Evolutionary conservation across 2,329 filamentous ascomycete genomes (phyloP), one percentile per base, ranked within the genome.

Genomic region (Aureobasidium sp.): DNA sequence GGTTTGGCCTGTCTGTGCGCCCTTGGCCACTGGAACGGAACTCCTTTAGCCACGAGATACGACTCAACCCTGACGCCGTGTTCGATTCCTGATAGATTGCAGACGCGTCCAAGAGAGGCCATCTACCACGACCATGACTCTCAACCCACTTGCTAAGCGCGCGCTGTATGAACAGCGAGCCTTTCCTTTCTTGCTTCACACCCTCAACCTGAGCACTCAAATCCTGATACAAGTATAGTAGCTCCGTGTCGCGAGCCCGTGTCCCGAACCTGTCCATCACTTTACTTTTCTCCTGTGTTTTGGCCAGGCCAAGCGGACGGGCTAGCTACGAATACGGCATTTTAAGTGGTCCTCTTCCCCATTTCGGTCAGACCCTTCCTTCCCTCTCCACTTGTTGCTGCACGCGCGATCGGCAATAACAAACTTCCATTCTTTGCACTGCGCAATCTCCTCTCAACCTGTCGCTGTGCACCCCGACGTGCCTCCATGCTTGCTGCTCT

Each of bases 341-440:
- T 58, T 37, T 34, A 44, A 37, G 41, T 45, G 53, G 39, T 45
- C 27, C 54, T 57, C 41, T 57, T 37, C 42, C 54, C 54, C 54
- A 21, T 58, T 58, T 48, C 13, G 54, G 41, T 13, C 41, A 21
- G 54, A 48, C 42, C 54, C 42, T 54, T 58, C 30, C 34, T 47
- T 47, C 15, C 54, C 45, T 58, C 54, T 58, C 54, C 54, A 58
- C 54, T 57, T 57, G 53, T 58, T 48, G 30, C 41, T 58, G 54
- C 54, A 48, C 42, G 37, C 32, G 34, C 30, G 54, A 58, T 58
- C 54, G 42, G 41, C 54, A 47, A 58, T 30, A 48, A 48, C 36
- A 37, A 58, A 58, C 42, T 39, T 37, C 41, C 53, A 58, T 58
- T 58, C 54, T 58, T 58, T 39, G 42, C 54, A 21, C 30, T 15